phyloP scores from a whole-genome alignment of 306 rosid genomes.

The Acacia crassicarpa region DNA sequence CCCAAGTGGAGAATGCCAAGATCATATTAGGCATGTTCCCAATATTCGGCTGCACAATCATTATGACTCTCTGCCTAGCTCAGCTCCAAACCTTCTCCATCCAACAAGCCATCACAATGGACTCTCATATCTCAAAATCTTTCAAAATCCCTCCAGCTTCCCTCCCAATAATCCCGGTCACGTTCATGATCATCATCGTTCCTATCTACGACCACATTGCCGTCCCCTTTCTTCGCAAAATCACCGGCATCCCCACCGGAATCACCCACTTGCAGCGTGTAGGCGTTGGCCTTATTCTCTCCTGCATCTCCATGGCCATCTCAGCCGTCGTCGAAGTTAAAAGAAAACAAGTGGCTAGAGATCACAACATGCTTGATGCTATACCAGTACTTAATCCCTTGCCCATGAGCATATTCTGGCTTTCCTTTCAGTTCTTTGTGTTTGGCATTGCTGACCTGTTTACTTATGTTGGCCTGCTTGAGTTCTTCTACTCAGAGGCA shows the following conservation, averaged over 20 bases:
- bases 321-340: slow-evolving; percentile 70
- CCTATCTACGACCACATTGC: slow-evolving; percentile 70
- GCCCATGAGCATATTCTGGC: slow-evolving; percentile 83
- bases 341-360: slow-evolving; percentile 72
- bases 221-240: slow-evolving; percentile 57
- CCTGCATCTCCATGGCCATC: slow-evolving; percentile 78
- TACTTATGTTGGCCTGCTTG: slow-evolving; percentile 79
- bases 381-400: slow-evolving; percentile 59
- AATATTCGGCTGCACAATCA: slow-evolving; percentile 77
- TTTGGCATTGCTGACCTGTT: slow-evolving; percentile 95
- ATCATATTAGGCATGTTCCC: slow-evolving; percentile 71
- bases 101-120: slow-evolving; percentile 78
- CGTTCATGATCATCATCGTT: slow-evolving; percentile 56
- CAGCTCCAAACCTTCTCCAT: slow-evolving; percentile 94
- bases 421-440: slow-evolving; percentile 80
- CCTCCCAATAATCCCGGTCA: slow-evolving; percentile 74
- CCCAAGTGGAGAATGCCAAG: slow-evolving; percentile 95
- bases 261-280: slow-evolving; percentile 76
- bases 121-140: slow-evolving; percentile 52
- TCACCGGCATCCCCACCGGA: slow-evolving; percentile 73
- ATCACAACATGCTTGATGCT: slow-evolving; percentile 67
- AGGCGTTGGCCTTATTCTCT: slow-evolving; percentile 82
- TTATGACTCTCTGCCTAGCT: slow-evolving; percentile 93
- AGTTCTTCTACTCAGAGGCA: slow-evolving; percentile 92
- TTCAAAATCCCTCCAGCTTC: slow-evolving; percentile 86